Conservation (phyloP, 1,139 yeast genomes). For the Candida labiduridarum region DNA sequence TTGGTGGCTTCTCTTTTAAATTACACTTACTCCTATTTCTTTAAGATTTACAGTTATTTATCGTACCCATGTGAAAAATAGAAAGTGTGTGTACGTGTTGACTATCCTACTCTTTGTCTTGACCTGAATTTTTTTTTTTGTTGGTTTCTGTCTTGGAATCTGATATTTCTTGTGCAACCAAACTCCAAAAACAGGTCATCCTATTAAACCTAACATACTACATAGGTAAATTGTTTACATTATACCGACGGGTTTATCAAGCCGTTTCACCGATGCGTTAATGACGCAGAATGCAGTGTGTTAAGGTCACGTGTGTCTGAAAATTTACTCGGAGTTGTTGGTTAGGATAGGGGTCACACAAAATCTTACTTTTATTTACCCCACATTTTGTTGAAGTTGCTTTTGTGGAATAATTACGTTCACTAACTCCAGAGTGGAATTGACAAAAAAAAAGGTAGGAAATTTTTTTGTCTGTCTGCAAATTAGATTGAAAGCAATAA, state of each 20-base stretch:
- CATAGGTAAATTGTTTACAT: too few species aligned
- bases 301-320: background rate
- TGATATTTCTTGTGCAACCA: too few species aligned
- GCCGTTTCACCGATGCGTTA: too few species aligned
- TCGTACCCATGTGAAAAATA: background rate
- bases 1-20: too few species aligned
- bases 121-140: too few species aligned
- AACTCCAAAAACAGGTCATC: too few species aligned
- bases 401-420: background rate
- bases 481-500: background rate
- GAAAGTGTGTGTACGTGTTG: background rate
- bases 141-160: too few species aligned
- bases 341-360: background rate
- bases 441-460: background rate
- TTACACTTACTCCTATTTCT: background rate
- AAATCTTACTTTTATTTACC: background rate
- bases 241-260: too few species aligned
- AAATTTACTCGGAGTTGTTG: background rate
- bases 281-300: too few species aligned
- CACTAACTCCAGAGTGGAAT: background rate
- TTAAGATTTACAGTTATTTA: background rate
- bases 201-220: too few species aligned
- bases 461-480: background rate
- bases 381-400: background rate
- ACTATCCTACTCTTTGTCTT: too few species aligned